Conservation (phyloP, 345 rosid genomes). For the Camelina laxa region DNA sequence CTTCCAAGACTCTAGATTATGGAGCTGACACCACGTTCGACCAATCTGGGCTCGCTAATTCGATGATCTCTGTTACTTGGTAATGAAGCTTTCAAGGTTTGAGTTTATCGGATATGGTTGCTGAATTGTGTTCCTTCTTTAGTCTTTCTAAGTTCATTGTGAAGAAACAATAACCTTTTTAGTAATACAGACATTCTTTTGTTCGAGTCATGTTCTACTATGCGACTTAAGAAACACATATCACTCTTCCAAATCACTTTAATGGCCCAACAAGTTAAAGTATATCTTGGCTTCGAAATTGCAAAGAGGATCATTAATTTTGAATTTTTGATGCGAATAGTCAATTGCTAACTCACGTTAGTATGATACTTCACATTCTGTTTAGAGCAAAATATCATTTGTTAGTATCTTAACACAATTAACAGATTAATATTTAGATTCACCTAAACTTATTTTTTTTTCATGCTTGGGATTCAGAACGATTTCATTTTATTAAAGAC, state of each 20-base stretch:
- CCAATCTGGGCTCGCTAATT: constrained; percentile 73
- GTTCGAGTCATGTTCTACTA: neutral
- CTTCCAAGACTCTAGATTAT: constrained; percentile 63
- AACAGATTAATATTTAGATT: too few relatives aligned
- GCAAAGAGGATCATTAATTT: neutral
- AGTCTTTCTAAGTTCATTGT: neutral
- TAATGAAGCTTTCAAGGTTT: constrained; percentile 47
- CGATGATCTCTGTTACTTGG: constrained; percentile 77
- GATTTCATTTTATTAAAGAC: too few relatives aligned
- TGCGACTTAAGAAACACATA: neutral
- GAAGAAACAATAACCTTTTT: neutral
- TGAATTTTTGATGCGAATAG: neutral
- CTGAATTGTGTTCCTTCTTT: neutral
- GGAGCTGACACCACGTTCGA: constrained; percentile 55
- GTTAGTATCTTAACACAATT: too few relatives aligned
- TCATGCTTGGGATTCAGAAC: too few relatives aligned
- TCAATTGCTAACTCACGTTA: neutral
- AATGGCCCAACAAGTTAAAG: neutral
- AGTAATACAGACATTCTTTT: neutral
- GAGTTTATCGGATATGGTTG: neutral
- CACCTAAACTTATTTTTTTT: too few relatives aligned
- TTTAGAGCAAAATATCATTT: neutral
- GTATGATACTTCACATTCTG: neutral
- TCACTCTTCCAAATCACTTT: neutral
- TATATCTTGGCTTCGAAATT: neutral